Conservation (phyloP, 805 yeast species). For the Saturnispora halmiae region DNA sequence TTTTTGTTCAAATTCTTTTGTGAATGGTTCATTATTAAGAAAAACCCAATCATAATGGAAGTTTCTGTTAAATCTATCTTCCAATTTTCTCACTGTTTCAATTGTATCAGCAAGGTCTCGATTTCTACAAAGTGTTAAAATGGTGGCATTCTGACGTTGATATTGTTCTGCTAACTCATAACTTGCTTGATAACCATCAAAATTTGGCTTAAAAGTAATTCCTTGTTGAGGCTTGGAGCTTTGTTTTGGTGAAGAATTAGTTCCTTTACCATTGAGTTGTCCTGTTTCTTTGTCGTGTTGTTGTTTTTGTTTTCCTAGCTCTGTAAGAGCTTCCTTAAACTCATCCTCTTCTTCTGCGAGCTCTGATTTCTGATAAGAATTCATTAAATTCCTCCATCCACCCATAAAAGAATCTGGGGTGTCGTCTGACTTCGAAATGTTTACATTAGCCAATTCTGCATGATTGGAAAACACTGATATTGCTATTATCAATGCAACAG, state of each 20-base stretch:
- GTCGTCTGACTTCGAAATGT: not conserved
- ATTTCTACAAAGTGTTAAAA: constrained; percentile 63
- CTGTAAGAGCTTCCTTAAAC: not conserved
- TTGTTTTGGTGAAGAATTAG: not conserved
- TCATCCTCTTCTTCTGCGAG: not conserved
- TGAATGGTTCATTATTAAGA: constrained; percentile 70
- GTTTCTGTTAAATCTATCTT: constrained; percentile 68
- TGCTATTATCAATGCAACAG: not conserved
- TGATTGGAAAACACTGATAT: not conserved
- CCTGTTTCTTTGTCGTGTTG: not conserved
- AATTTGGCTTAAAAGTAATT: not conserved
- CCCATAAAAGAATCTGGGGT: constrained; percentile 2
- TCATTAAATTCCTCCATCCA: not conserved
- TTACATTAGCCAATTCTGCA: not conserved
- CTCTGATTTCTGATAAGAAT: not conserved
- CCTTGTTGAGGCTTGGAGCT: not conserved
- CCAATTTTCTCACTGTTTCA: constrained; percentile 57
- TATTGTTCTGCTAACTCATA: constrained; percentile 11
- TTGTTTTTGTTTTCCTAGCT: not conserved
- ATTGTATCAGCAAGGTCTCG: constrained; percentile 49
- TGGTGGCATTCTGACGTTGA: constrained; percentile 38
- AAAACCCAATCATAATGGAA: constrained; percentile 90
- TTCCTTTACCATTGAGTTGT: no score
- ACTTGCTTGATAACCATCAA: constrained; percentile 7
- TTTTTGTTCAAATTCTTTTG: constrained; percentile 54